These are phyloP conservation scores for Phytopythium sindhum DNA, from an alignment of 352 stramenopile genomes.

Conservation along the genomic window DNA sequence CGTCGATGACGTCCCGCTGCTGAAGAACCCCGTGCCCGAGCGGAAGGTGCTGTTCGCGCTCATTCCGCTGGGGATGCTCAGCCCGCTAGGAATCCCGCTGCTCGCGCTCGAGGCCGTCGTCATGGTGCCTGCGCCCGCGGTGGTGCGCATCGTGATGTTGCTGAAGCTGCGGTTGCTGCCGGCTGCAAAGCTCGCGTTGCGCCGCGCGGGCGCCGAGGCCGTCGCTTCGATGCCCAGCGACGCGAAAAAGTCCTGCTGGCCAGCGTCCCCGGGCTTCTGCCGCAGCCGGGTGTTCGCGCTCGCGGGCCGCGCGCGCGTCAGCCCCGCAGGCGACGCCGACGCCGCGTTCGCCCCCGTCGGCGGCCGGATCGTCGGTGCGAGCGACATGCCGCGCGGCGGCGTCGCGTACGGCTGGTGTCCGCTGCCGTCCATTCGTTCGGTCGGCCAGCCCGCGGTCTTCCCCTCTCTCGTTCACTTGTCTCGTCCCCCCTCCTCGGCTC, in stretches of 20 bases:
- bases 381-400: slow-evolving; percentile 25
- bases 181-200: slow-evolving; percentile 18
- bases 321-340: slow-evolving; percentile 1
- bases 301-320: slow-evolving; percentile 31
- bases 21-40: slow-evolving; percentile 18
- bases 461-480: background rate
- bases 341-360: background rate
- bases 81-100: background rate
- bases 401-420: background rate
- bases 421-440: slow-evolving; percentile 21
- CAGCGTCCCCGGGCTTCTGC: slow-evolving; percentile 41
- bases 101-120: background rate
- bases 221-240: slow-evolving; percentile 41
- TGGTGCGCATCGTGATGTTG: slow-evolving; percentile 20
- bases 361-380: background rate
- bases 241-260: slow-evolving; percentile 52
- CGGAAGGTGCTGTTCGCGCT: background rate
- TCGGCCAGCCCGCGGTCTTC: background rate
- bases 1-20: slow-evolving; percentile 14
- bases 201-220: slow-evolving; percentile 12
- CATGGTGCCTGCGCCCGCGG: background rate
- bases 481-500: background rate
- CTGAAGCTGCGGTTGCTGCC: slow-evolving; percentile 34
- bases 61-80: background rate
- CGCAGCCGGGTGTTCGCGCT: slow-evolving; percentile 59